These are phyloP conservation scores for Sclerotinia minor DNA, from an alignment of 2,329 filamentous ascomycete species.

Conservation along the genomic window DNA sequence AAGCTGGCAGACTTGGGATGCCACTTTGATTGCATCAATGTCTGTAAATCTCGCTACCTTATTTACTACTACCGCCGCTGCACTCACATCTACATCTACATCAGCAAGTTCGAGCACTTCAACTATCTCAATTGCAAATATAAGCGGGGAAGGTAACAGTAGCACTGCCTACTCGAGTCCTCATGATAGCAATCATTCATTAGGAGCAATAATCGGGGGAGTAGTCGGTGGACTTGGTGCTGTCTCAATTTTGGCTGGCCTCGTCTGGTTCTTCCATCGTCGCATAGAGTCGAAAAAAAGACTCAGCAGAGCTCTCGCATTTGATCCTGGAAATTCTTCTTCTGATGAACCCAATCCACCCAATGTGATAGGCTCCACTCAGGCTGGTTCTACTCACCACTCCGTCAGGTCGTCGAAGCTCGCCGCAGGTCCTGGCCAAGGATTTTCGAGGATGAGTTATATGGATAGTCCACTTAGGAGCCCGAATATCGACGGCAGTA, in stretches of 20 bases:
- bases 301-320: slow-evolving; percentile 18
- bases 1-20: not conserved
- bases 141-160: not conserved
- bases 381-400: not conserved
- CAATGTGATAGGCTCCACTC: not conserved
- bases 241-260: not conserved
- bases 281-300: not conserved
- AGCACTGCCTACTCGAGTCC: not conserved
- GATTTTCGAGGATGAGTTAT: not conserved
- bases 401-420: not conserved
- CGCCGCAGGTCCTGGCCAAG: not conserved
- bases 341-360: not conserved
- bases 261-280: not conserved
- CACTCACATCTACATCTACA: no score
- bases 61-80: not conserved
- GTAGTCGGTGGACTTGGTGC: slow-evolving; percentile 3
- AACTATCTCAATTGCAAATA: not conserved
- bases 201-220: slow-evolving; percentile 5
- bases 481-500: not conserved
- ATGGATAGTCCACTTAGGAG: slow-evolving; percentile 3
- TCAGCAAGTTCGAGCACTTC: not conserved
- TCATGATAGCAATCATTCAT: not conserved
- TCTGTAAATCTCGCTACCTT: not conserved
- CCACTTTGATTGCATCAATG: not conserved
- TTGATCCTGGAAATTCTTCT: not conserved